A percentile compares a stretch with the other conserved stretches of the same genome.
Evolutionary conservation across 129 eudicot genomes (phyloP).

Genomic region (Pulicaria dysenterica): DNA sequence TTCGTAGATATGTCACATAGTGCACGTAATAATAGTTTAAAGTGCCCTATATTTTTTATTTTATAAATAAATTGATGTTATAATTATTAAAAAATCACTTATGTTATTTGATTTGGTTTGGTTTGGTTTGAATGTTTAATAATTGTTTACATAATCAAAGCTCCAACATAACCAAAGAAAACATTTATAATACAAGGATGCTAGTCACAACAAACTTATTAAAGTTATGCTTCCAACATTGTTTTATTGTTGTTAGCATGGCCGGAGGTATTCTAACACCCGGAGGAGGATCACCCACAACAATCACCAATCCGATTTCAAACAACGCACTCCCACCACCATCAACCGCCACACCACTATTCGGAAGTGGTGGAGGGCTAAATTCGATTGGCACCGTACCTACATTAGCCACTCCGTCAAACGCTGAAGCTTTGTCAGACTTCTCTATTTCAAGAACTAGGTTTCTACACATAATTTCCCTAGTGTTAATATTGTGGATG

Average conservation of each 20-base stretch:
- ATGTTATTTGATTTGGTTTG: background rate
- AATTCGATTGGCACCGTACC: constrained; percentile 42
- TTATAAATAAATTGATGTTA: too few relatives aligned
- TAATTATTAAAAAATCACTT: background rate
- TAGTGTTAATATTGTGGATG: constrained; percentile 23
- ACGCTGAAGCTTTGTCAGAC: constrained; percentile 23
- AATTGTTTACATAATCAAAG: background rate
- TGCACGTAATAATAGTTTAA: too few relatives aligned
- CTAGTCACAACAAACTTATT: background rate
- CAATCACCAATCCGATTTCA: constrained; percentile 24
- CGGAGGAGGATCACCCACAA: constrained; percentile 38
- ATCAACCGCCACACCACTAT: constrained; percentile 27
- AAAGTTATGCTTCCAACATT: background rate
- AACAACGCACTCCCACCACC: constrained; percentile 36
- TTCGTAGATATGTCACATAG: too few relatives aligned
- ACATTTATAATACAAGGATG: background rate
- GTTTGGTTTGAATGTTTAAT: background rate
- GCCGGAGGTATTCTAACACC: constrained; percentile 55
- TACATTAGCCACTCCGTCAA: constrained; percentile 21
- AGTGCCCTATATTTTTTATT: background rate
- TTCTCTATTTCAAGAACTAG: background rate
- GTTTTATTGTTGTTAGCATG: constrained; percentile 39
- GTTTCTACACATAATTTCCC: background rate
- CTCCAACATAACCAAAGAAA: background rate
- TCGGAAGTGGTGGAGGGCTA: constrained; percentile 32